Percentiles rank a stretch among this genome's conserved stretches.
Evolutionary conservation across 306 rosid genomes (phyloP).

Genomic region (Dryas octopetala): DNA sequence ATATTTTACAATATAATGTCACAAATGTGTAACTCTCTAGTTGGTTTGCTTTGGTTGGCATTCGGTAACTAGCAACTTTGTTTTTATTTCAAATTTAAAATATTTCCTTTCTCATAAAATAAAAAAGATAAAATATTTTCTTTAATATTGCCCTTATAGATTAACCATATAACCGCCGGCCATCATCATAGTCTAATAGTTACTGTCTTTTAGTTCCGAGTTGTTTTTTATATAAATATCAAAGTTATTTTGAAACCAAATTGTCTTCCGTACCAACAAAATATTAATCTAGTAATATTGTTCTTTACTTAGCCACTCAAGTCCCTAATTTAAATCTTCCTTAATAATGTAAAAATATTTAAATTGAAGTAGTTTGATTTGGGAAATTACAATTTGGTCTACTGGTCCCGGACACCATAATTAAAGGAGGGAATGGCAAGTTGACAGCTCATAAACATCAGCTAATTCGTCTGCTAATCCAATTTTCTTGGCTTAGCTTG

Average conservation of each 20-base stretch:
- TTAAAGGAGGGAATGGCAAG: background rate
- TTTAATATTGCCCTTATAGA: background rate
- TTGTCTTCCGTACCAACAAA: too few relatives aligned
- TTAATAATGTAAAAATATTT: background rate
- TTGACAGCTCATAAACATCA: conserved; percentile 12
- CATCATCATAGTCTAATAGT: background rate
- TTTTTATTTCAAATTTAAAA: background rate
- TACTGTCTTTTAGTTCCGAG: background rate
- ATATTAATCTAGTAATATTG: too few relatives aligned
- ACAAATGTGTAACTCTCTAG: background rate
- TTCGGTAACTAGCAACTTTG: conserved; percentile 13
- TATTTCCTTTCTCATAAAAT: too few relatives aligned
- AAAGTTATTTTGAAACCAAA: too few relatives aligned
- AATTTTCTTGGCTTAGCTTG: background rate
- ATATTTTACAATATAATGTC: conserved; percentile 2
- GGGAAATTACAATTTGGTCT: background rate
- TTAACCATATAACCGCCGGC: background rate
- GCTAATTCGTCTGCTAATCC: conserved; percentile 4
- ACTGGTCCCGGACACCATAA: background rate
- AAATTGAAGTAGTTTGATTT: background rate
- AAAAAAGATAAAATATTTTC: too few relatives aligned
- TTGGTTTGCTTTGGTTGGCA: conserved; percentile 5
- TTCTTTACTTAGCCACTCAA: too few relatives aligned
- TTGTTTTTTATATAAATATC: background rate
- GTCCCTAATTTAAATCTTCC: too few relatives aligned